Conservation (phyloP, 768 basidiomycete species). For the Termitomyces titanicus region DNA sequence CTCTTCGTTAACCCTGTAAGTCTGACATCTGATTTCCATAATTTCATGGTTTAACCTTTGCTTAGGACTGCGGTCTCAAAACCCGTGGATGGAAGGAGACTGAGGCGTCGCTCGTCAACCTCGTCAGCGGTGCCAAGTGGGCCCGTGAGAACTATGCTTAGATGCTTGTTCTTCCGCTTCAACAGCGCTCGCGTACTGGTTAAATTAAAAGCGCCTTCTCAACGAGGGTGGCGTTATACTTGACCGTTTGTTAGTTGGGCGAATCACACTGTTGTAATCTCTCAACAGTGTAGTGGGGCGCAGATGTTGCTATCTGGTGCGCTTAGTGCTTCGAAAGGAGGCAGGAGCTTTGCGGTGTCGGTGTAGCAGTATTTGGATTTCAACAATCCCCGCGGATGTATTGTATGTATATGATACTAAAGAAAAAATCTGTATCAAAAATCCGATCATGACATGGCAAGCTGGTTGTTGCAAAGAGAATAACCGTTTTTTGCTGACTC, state of each 20-base stretch:
- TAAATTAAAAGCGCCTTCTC: slow-evolving; percentile 42
- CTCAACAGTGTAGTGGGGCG: slow-evolving; percentile 22
- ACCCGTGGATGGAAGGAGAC: slow-evolving; percentile 99
- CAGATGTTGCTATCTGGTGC: slow-evolving; percentile 32
- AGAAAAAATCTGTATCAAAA: too few relatives aligned
- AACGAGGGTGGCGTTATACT: slow-evolving; percentile 26
- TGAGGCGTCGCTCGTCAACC: slow-evolving; percentile 80
- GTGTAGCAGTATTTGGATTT: slow-evolving; percentile 62
- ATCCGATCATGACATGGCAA: too few relatives aligned
- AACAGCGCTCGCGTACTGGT: slow-evolving; percentile 82
- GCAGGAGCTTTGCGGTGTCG: slow-evolving; percentile 36
- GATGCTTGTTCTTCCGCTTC: slow-evolving; percentile 66
- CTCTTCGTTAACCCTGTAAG: slow-evolving; percentile 87
- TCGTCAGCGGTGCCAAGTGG: slow-evolving; percentile 92
- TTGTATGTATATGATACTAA: slow-evolving; percentile 9
- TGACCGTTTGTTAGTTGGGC: slow-evolving; percentile 55
- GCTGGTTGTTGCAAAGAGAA: too few relatives aligned
- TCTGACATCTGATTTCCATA: neutral
- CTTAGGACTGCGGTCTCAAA: slow-evolving; percentile 92
- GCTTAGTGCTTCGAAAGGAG: slow-evolving; percentile 35
- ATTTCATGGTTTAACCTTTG: slow-evolving; percentile 8
- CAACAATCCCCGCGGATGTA: slow-evolving; percentile 63
- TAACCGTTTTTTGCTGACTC: too few relatives aligned
- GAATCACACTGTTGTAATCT: slow-evolving; percentile 22
- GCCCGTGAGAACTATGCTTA: slow-evolving; percentile 81